Percentiles rank a stretch among this genome's conserved stretches.
Conservation (phyloP, 331 rosid species). For the Pyracantha coccinea region DNA sequence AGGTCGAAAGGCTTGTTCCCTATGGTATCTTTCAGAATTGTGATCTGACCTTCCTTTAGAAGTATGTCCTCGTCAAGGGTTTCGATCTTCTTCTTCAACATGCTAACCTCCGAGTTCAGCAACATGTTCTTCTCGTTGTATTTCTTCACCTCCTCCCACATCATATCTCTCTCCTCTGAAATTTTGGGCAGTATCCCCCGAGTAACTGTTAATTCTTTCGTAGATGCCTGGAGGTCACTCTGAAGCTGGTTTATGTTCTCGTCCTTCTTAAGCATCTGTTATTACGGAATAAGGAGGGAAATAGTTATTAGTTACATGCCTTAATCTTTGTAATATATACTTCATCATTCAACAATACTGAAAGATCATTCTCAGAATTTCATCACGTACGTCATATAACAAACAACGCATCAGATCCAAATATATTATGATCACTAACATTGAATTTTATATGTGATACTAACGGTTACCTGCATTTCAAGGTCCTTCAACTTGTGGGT, state of each 20-base stretch:
- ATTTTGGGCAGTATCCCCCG: constrained; percentile 58
- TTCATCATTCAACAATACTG: no score
- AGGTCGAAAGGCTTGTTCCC: constrained; percentile 49
- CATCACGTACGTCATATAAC: neutral
- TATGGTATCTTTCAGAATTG: constrained; percentile 73
- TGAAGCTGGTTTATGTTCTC: constrained; percentile 48
- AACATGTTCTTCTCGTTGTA: constrained; percentile 70
- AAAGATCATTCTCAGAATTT: no score
- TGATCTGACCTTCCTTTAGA: constrained; percentile 86
- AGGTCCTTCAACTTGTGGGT: constrained; percentile 66
- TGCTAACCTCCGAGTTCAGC: constrained; percentile 46
- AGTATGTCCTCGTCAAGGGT: constrained; percentile 67
- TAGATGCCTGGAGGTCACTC: constrained; percentile 51
- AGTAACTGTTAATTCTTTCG: constrained; percentile 41
- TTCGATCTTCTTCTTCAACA: constrained; percentile 54
- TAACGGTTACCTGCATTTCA: constrained; percentile 62
- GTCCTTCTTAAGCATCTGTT: constrained; percentile 73
- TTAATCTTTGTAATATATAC: no score
- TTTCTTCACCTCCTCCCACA: constrained; percentile 80
- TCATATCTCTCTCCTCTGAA: constrained; percentile 66
- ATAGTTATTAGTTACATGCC: no score
- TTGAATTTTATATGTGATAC: neutral
- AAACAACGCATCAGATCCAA: neutral
- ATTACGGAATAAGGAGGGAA: neutral
- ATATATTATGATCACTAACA: neutral